Conservation (phyloP, 202 grass and related monocot genomes). For the Carex arenaria region DNA sequence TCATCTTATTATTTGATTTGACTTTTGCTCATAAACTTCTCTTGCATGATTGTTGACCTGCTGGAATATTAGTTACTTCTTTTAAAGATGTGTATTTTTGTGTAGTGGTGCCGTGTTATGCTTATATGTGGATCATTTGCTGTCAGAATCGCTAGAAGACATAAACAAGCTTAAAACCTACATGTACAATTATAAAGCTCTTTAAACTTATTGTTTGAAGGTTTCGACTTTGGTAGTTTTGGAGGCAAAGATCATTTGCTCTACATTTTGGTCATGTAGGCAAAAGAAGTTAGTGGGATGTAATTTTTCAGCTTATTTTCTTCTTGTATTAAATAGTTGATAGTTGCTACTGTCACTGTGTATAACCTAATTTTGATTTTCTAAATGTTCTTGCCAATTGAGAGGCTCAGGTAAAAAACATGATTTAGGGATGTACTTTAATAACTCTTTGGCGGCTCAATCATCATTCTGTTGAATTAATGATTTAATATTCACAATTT, state of each 20-base stretch:
- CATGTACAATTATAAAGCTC: conserved; percentile 85
- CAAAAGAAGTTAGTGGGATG: not conserved
- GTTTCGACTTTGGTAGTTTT: not conserved
- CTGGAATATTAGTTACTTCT: not conserved
- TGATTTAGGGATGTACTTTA: not conserved
- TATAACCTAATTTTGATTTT: not conserved
- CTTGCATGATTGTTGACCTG: not conserved
- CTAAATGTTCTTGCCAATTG: not conserved
- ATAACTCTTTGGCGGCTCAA: not conserved
- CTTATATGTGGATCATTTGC: conserved; percentile 67
- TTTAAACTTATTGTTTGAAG: conserved; percentile 24
- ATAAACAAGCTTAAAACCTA: conserved; percentile 61
- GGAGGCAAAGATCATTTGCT: not conserved
- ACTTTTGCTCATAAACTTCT: not conserved
- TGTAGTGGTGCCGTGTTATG: conserved; percentile 60
- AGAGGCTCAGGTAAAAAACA: not conserved
- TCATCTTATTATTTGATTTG: conserved; percentile 20
- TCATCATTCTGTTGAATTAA: not conserved
- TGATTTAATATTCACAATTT: not conserved
- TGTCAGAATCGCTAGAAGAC: conserved; percentile 61
- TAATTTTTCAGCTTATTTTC: not conserved
- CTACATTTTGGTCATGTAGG: not conserved
- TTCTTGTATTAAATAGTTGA: not conserved
- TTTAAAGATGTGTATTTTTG: conserved; percentile 11
- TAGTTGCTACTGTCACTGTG: not conserved